Evolutionary conservation across 805 yeast species (phyloP), one percentile per base, ranked within the genome.

Genomic region (Limtongia smithiae): DNA sequence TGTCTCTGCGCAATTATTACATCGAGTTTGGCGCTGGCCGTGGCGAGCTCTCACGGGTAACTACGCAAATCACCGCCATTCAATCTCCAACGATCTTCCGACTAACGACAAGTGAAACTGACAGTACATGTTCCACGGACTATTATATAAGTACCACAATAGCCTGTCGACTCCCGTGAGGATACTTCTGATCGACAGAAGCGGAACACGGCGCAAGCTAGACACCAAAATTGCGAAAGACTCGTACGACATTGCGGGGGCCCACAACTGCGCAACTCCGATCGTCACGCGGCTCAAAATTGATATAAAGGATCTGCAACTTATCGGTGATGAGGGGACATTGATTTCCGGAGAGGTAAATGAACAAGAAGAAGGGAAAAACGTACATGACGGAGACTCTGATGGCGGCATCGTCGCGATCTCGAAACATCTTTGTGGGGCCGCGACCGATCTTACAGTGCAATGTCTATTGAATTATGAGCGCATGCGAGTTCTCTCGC

Each of bases 11-110:
- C 35, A 49, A 53, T 27, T 43, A 48, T 11, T 78, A 79, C 62
- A 63, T 84, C 25, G 97, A 89, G 66, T 88, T 87, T 71, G 97
- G 97, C 0, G 85, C 95, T 65, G 97, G 97, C 0, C 77, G 90
- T 55, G 95, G 86, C 1, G 96, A 90, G 62, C 72, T 89, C 21
- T 76, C 89, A 1, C 67, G 95, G 50, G 48, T 44, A 20, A 41
- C 43, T 45, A 7, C 36, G 18, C 34, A 30, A n/a, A n/a, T n/a
- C n/a, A n/a, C n/a, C n/a, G n/a, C n/a, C n/a, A n/a, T n/a, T n/a
- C n/a, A n/a, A n/a, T n/a, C n/a, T n/a, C n/a, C n/a, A n/a, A n/a
- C n/a, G n/a, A n/a, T n/a, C n/a, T n/a, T n/a, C n/a, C n/a, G n/a
- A n/a, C n/a, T n/a, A n/a, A n/a, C n/a, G n/a, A n/a, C n/a, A n/a